These are phyloP conservation scores for Calocybe indica DNA, from an alignment of 768 basidiomycete genomes.

Conservation along the genomic window DNA sequence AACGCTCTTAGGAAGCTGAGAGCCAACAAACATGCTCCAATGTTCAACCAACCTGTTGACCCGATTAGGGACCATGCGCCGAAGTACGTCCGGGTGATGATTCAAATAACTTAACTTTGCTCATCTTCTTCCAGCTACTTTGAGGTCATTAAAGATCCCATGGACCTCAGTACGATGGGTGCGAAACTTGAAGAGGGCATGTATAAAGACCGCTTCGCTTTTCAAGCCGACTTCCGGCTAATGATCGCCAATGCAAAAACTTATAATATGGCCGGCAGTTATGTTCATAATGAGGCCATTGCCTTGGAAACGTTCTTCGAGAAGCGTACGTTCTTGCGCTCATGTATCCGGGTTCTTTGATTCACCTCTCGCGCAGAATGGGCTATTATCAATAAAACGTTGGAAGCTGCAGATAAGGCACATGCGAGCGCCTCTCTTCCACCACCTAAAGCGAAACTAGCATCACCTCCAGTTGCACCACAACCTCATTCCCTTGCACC, in stretches of 20 bases:
- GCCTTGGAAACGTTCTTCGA: conserved; percentile 79
- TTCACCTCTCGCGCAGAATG: conserved; percentile 53
- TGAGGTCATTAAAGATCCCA: conserved; percentile 84
- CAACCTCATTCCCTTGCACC: conserved; percentile 10
- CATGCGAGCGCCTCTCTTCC: conserved; percentile 20
- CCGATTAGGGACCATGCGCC: conserved; percentile 90
- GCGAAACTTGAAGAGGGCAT: conserved; percentile 83
- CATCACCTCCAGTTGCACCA: conserved; percentile 12
- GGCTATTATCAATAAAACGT: conserved; percentile 79
- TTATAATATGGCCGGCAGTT: conserved; percentile 73
- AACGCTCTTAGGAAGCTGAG: conserved; percentile 78
- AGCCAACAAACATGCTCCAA: conserved; percentile 60
- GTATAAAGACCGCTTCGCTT: conserved; percentile 79
- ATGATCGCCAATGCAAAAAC: conserved; percentile 84
- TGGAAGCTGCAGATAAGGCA: conserved; percentile 58
- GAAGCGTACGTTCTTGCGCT: conserved; percentile 52
- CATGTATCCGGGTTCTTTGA: neutral
- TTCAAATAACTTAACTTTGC: conserved; percentile 1
- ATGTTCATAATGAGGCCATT: conserved; percentile 70
- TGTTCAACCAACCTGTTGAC: conserved; percentile 91
- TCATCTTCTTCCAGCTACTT: conserved; percentile 61
- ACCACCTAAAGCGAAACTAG: conserved; percentile 30
- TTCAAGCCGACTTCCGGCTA: conserved; percentile 81
- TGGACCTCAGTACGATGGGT: conserved; percentile 88
- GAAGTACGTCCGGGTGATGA: conserved; percentile 46